Conservation (phyloP, 1,284 basidiomycete genomes). For the Ustilago crameri region DNA sequence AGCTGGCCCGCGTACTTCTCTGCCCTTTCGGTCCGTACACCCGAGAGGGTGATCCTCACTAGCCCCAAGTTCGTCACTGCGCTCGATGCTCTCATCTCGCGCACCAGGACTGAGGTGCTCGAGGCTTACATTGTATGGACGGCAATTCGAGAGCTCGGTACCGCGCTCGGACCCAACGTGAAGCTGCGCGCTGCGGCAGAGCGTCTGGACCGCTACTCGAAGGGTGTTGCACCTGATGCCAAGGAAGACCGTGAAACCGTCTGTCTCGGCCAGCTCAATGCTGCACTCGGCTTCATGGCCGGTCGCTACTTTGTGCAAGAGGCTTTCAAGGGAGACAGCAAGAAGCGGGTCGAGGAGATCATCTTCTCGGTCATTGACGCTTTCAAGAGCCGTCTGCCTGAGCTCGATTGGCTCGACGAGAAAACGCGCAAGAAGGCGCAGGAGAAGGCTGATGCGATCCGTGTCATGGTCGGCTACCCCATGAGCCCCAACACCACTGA, state of each 20-base stretch:
- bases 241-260: conserved; percentile 81
- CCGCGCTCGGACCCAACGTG: conserved; percentile 67
- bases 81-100: conserved; percentile 78
- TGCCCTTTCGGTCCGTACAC: conserved; percentile 75
- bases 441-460: conserved; percentile 84
- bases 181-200: conserved; percentile 56
- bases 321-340: conserved; percentile 84
- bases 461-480: conserved; percentile 89
- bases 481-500: conserved; percentile 82
- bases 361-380: conserved; percentile 87
- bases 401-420: conserved; percentile 91
- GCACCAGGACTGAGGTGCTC: conserved; percentile 78
- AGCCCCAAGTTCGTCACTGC: conserved; percentile 81
- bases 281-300: conserved; percentile 71
- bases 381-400: conserved; percentile 82
- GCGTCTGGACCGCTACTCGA: conserved; percentile 78
- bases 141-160: conserved; percentile 58
- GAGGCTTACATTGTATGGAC: conserved; percentile 81
- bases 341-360: conserved; percentile 81
- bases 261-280: conserved; percentile 70
- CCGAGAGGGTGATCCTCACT: conserved; percentile 77
- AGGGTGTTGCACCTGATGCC: conserved; percentile 87
- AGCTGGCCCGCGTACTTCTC: conserved; percentile 86
- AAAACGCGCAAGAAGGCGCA: conserved; percentile 83
- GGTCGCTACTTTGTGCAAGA: conserved; percentile 81